Evolutionary conservation across 2,329 filamentous ascomycete species (phyloP), one percentile per base, ranked within the genome.

Genomic region (Nectriaceae sp.): DNA sequence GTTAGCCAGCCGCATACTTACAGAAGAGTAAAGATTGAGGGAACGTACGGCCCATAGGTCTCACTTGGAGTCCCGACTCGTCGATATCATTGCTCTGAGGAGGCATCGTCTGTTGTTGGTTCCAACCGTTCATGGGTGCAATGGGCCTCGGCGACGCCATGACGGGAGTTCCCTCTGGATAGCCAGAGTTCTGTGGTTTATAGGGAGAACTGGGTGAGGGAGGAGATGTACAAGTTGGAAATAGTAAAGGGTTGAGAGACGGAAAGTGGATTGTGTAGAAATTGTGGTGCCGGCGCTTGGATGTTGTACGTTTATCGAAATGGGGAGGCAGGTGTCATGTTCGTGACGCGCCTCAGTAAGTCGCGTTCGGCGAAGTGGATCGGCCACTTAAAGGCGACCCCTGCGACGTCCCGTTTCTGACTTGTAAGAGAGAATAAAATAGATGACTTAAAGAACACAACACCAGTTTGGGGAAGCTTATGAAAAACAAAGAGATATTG

Each of bases 31-130:
- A 20, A 48, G 40, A 50, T 36, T 42, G 42, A 45, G 45, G 56
- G 39, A 48, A 42, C 84, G 68, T 82, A 88, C 85, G 77, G 71
- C 84, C 84, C 83, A 89, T 87, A 36, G 77, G 74, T 62, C 79
- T 82, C 67, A 80, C 66, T 65, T 82, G 79, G 49, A 85, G 71
- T 53, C 81, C 83, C 56, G 66, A 62, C 41, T 77, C 75, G 44
- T 75, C 75, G 31, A 55, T 44, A 33, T 68, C 63, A 45, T 54
- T 65, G 20, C 58, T 44, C 47, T 59, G 56, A 53, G 56, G 52
- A 42, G 54, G 63, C 64, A 65, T 65, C 40, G 44, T 52, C 51
- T 67, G 63, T 46, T 61, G 57, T 50, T 52, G 55, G 54, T 63
- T 65, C 66, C 65, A 70, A 47, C 63, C 65, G 53, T 62, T 61